Conservation (phyloP, 1,284 basidiomycete species). For the Wolfiporia cocos region DNA sequence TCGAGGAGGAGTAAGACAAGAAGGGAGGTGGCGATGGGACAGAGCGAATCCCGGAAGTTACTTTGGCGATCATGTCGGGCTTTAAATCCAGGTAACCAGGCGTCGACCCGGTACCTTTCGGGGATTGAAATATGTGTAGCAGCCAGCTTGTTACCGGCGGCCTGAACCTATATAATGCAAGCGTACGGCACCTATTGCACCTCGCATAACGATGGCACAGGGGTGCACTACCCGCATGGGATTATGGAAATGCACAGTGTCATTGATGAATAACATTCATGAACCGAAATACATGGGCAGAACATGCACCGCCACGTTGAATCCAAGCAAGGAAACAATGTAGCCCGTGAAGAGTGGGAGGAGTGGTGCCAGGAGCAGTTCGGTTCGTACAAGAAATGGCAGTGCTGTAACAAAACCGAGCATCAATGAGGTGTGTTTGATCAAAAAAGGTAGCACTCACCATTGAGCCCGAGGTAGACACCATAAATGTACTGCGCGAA, state of each 20-base stretch:
- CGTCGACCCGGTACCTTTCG: constrained; percentile 4
- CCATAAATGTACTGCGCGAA: constrained; percentile 89
- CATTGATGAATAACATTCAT: too few species aligned
- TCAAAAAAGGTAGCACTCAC: constrained; percentile 29
- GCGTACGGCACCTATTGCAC: not conserved
- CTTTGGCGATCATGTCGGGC: too few species aligned
- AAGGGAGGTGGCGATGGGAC: constrained; percentile 10
- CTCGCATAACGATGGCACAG: not conserved
- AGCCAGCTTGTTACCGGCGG: not conserved
- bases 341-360: constrained; percentile 82
- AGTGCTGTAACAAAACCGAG: constrained; percentile 45
- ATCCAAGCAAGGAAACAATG: constrained; percentile 81
- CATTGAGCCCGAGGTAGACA: constrained; percentile 83
- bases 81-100: too few species aligned
- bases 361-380: constrained; percentile 81
- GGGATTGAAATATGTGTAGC: constrained; percentile 14
- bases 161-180: not conserved
- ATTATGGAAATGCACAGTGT: too few species aligned
- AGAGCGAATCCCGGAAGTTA: constrained; percentile 9
- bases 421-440: not conserved
- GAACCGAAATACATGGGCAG: constrained; percentile 76
- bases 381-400: constrained; percentile 86
- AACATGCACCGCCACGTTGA: constrained; percentile 80
- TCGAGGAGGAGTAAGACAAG: constrained; percentile 10
- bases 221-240: not conserved